Evolutionary conservation across 495 filamentous ascomycete genomes (phyloP).

Genomic region (Sporormia fimetaria): DNA sequence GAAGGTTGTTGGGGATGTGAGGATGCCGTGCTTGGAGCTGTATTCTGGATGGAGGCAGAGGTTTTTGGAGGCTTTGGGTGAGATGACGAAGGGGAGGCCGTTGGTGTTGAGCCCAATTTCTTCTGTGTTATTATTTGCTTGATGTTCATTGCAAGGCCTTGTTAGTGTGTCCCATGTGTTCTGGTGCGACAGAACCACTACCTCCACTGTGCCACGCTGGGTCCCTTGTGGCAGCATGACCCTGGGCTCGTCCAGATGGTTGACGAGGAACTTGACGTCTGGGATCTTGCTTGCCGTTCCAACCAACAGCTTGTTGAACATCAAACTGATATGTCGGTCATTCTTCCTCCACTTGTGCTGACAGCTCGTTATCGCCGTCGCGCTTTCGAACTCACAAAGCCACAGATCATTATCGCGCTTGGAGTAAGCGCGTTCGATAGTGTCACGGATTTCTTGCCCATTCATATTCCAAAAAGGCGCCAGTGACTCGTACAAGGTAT

Average conservation of each 20-base stretch:
- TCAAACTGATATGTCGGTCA: neutral
- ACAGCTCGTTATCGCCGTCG: neutral
- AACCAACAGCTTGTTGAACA: neutral
- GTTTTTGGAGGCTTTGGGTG: neutral
- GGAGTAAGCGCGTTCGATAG: neutral
- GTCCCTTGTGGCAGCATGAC: neutral
- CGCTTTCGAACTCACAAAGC: neutral
- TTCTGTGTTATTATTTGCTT: neutral
- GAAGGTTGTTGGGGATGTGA: neutral
- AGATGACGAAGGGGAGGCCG: neutral
- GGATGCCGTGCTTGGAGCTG: neutral
- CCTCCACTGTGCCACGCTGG: too few relatives aligned
- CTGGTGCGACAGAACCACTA: neutral
- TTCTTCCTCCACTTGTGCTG: neutral
- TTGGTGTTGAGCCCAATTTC: neutral
- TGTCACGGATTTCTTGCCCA: neutral
- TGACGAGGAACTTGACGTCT: slow-evolving; percentile 3
- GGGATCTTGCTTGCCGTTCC: neutral
- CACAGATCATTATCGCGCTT: neutral
- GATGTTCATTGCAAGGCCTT: too few relatives aligned
- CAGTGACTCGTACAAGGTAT: neutral
- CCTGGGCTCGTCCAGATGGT: neutral
- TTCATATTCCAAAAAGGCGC: neutral
- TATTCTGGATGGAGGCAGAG: neutral
- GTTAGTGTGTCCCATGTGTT: neutral